These are phyloP conservation scores for Dendrocalamus latiflorus DNA, from an alignment of 202 grass and related monocot species.

Conservation along the genomic window DNA sequence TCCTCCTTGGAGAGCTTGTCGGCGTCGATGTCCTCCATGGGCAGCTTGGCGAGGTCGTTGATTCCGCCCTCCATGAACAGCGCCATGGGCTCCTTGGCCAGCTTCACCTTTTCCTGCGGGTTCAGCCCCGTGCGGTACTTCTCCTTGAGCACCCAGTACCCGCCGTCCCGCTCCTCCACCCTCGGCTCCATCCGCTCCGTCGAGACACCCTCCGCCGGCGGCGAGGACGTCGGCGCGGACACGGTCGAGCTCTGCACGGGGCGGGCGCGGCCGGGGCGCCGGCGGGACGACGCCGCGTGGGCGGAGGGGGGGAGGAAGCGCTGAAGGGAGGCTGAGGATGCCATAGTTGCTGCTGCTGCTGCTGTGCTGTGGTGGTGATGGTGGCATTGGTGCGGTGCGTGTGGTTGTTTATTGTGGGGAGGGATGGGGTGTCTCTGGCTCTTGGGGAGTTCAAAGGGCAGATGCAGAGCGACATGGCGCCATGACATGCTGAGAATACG, in stretches of 20 bases:
- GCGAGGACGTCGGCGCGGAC: neutral
- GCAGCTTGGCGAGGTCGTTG: constrained; percentile 56
- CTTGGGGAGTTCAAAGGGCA: constrained; percentile 52
- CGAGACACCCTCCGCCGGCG: constrained; percentile 3
- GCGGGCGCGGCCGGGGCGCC: constrained; percentile 1
- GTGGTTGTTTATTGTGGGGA: constrained; percentile 33
- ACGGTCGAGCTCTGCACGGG: neutral
- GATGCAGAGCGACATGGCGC: constrained; percentile 14
- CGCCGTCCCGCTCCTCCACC: constrained; percentile 52
- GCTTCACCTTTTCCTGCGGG: constrained; percentile 95
- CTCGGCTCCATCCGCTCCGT: constrained; percentile 59
- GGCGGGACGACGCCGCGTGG: constrained; percentile 6
- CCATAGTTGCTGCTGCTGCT: constrained; percentile 33
- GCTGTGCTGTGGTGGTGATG: constrained; percentile 15
- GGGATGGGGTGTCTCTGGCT: constrained; percentile 17
- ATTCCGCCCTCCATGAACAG: constrained; percentile 77
- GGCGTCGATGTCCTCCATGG: constrained; percentile 72
- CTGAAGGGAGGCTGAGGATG: constrained; percentile 67
- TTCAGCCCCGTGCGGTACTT: constrained; percentile 71
- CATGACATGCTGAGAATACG: no score
- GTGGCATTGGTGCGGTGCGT: constrained; percentile 37
- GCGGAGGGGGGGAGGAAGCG: constrained; percentile 42
- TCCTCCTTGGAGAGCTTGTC: constrained; percentile 77
- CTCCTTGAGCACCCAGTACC: constrained; percentile 93
- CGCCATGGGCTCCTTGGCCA: constrained; percentile 82